Evolutionary conservation across 257 asterid species (phyloP).

Genomic region (Knoxia roxburghii): DNA sequence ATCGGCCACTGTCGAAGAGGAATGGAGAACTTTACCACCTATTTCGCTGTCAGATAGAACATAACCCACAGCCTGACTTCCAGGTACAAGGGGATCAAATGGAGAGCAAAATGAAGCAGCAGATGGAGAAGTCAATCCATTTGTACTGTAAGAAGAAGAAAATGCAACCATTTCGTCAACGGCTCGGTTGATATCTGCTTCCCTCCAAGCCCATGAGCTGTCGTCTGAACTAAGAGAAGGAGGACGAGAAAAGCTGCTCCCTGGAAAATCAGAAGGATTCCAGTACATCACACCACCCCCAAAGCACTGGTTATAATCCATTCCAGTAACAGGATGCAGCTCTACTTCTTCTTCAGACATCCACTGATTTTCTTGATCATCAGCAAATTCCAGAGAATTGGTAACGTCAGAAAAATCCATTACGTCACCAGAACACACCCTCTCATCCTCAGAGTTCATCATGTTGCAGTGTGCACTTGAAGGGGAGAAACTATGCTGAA

Average conservation of each 20-base stretch:
- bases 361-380: constrained; percentile 84
- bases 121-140: constrained; percentile 96
- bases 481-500: constrained; percentile 54
- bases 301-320: constrained; percentile 89
- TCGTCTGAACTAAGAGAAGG: constrained; percentile 99
- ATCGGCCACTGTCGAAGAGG: constrained; percentile 66
- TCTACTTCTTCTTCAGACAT: constrained; percentile 96
- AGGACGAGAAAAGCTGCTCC: constrained; percentile 85
- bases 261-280: constrained; percentile 89
- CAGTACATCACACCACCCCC: constrained; percentile 99
- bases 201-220: constrained; percentile 99
- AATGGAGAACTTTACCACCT: constrained; percentile 72
- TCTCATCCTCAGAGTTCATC: constrained; percentile 76
- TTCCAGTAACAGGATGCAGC: constrained; percentile 64
- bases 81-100: constrained; percentile 80
- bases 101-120: constrained; percentile 94
- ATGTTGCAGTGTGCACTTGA: constrained; percentile 50
- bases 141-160: constrained; percentile 97
- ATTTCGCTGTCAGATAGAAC: constrained; percentile 86
- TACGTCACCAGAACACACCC: constrained; percentile 55
- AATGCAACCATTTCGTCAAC: constrained; percentile 99
- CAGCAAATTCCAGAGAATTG: constrained; percentile 60
- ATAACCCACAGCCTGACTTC: constrained; percentile 69
- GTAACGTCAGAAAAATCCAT: constrained; percentile 55
- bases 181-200: constrained; percentile 88